Evolutionary conservation across 2,329 filamentous ascomycete species (phyloP).

Genomic region (Zarea fungicola): DNA sequence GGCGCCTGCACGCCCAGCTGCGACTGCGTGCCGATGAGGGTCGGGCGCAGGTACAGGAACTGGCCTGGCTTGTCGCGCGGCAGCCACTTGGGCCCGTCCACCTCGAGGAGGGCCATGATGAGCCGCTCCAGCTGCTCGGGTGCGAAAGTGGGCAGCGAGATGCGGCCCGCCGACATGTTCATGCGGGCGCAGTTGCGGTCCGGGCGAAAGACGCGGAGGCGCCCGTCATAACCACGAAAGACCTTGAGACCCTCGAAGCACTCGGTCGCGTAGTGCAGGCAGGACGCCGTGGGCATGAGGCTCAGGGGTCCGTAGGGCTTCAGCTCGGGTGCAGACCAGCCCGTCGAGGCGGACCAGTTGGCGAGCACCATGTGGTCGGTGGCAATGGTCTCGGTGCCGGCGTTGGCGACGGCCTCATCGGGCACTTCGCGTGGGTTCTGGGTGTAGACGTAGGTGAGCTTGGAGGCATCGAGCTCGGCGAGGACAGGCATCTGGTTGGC

Average conservation of each 20-base stretch:
- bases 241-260: slow-evolving; percentile 84
- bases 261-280: slow-evolving; percentile 84
- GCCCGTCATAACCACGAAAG: slow-evolving; percentile 72
- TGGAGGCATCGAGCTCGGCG: slow-evolving; percentile 58
- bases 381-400: slow-evolving; percentile 50
- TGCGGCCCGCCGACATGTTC: slow-evolving; percentile 54
- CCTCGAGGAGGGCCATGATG: slow-evolving; percentile 63
- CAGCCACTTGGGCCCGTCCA: slow-evolving; percentile 75
- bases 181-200: slow-evolving; percentile 65
- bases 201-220: slow-evolving; percentile 72
- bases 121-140: slow-evolving; percentile 68
- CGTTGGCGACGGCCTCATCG: slow-evolving; percentile 40
- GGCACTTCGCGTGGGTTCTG: slow-evolving; percentile 48
- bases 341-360: slow-evolving; percentile 57
- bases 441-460: slow-evolving; percentile 51
- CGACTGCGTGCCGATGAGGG: slow-evolving; percentile 76
- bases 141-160: slow-evolving; percentile 70
- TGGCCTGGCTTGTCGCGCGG: slow-evolving; percentile 61
- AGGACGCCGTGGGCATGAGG: slow-evolving; percentile 75
- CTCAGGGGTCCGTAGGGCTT: slow-evolving; percentile 71
- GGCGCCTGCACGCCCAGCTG: slow-evolving; percentile 78
- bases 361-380: slow-evolving; percentile 88
- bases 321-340: slow-evolving; percentile 71
- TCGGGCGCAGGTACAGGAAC: slow-evolving; percentile 82
- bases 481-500: slow-evolving; percentile 36